Evolutionary conservation across 2,329 filamentous ascomycete genomes (phyloP), one percentile per base, ranked within the genome.

Genomic region (Hymenoscyphus repandus): DNA sequence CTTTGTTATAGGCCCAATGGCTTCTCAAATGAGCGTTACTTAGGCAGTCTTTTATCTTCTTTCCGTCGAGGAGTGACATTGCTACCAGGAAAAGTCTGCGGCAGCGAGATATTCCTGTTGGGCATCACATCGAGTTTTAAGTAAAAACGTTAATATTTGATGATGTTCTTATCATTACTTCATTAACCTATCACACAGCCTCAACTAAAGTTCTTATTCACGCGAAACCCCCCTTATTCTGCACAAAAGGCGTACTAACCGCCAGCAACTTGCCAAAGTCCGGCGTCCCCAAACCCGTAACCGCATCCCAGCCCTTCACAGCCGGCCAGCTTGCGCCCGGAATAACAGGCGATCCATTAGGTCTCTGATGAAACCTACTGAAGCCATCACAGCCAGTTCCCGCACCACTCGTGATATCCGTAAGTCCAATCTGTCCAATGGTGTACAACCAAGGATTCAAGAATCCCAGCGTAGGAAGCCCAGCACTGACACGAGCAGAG

Each of bases 361-460:
- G 44, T 3, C n/a, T 9, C 6, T 7, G 17, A 32, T 59, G 47
- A 36, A 57, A 59, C 20, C 51, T 33, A 2, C 38, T 18, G 6
- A 55, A 34, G 3, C 55, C 55, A 17, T 54, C 55, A 47, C 70
- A 72, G 3, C 69, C 69, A 9, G 59, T 60, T 9, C 64, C 66
- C 22, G 63, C 64, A 17, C 70, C 70, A 1, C 45, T 36, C 0
- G 61, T 65, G 36, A 71, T 66, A 52, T 81, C 77, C 1, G 67
- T 77, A 17, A 80, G 66, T 0, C 68, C 75, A 57, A 69, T 66
- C 47, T 70, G 71, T 6, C 72, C 74, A 50, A 65, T 62, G 44
- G 65, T 66, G 61, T 83, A 83, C 15, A 83, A 58, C 76, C 77
- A 82, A 0, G 79, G 79, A 60, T 83, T 83, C 49, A 83, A 52